Percentiles rank a stretch among this genome's conserved stretches.
Conservation (phyloP, 164 flowering plant species). For the Protea cynaroides region DNA sequence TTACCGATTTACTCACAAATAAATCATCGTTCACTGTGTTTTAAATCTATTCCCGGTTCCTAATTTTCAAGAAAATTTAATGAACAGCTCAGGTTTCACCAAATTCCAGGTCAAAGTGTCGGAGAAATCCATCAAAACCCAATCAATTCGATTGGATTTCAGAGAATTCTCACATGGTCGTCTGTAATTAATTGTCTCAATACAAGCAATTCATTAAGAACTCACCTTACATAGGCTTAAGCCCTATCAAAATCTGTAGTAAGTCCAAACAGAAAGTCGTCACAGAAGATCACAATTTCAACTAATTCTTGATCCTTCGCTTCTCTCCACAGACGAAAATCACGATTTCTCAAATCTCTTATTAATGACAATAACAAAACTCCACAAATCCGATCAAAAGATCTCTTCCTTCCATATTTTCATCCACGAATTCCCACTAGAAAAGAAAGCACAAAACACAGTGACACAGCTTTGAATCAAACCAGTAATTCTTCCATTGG, state of each 20-base stretch:
- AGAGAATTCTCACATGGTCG: too few species aligned
- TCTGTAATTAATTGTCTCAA: too few species aligned
- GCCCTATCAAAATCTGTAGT: neutral
- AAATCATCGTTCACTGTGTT: neutral
- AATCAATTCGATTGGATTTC: neutral
- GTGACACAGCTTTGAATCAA: neutral
- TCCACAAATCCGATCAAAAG: neutral
- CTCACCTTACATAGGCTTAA: neutral
- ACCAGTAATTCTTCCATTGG: too few species aligned
- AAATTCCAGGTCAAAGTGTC: too few species aligned
- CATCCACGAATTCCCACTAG: neutral
- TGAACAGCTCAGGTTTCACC: too few species aligned
- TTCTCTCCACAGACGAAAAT: neutral
- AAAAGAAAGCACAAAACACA: neutral
- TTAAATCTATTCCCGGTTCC: neutral
- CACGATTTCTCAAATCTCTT: neutral
- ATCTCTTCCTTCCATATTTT: neutral
- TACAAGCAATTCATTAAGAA: neutral
- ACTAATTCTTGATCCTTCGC: neutral
- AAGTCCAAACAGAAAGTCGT: neutral
- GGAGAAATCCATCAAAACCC: neutral
- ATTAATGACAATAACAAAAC: neutral
- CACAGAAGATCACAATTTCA: neutral
- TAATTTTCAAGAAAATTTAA: neutral
- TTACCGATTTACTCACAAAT: neutral